These are phyloP conservation scores for Kwoniella shandongensis DNA, from an alignment of 768 basidiomycete species.

Conservation along the genomic window DNA sequence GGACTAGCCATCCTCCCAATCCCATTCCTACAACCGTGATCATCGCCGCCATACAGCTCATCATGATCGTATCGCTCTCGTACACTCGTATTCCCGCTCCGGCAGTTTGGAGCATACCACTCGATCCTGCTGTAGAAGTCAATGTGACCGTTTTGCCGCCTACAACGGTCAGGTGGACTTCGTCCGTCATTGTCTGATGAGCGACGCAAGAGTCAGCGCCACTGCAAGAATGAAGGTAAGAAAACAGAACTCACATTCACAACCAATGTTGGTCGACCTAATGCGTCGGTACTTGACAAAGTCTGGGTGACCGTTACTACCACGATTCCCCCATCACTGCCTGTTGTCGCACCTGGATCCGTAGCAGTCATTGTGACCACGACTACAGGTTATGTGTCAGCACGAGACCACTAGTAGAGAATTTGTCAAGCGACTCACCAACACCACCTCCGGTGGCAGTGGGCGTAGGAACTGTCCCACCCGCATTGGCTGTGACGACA, in stretches of 20 bases:
- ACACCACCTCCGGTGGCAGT: slow-evolving; percentile 6
- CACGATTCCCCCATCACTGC: slow-evolving; percentile 13
- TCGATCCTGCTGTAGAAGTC: slow-evolving; percentile 8
- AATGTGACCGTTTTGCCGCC: slow-evolving; percentile 10
- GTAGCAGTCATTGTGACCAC: slow-evolving; percentile 18
- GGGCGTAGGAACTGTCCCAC: slow-evolving; percentile 7
- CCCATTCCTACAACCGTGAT: not conserved
- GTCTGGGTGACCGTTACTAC: slow-evolving; percentile 16
- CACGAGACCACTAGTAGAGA: not conserved
- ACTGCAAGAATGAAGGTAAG: not conserved
- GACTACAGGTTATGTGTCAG: not conserved
- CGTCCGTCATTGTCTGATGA: slow-evolving; percentile 13
- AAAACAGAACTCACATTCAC: slow-evolving; percentile 6
- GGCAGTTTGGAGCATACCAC: slow-evolving; percentile 3
- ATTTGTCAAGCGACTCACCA: slow-evolving; percentile 1
- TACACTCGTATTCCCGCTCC: not conserved
- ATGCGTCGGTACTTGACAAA: not conserved
- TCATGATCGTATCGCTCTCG: not conserved
- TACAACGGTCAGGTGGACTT: slow-evolving; percentile 14
- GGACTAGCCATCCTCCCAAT: not conserved
- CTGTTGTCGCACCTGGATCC: slow-evolving; percentile 13
- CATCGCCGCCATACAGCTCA: not conserved
- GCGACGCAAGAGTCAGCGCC: not conserved
- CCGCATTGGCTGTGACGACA: slow-evolving; percentile 10
- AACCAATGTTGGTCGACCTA: slow-evolving; percentile 3